Evolutionary conservation across 169 alveolate genomes (phyloP), one percentile per base, ranked within the genome.

Genomic region (Theileria parva): DNA sequence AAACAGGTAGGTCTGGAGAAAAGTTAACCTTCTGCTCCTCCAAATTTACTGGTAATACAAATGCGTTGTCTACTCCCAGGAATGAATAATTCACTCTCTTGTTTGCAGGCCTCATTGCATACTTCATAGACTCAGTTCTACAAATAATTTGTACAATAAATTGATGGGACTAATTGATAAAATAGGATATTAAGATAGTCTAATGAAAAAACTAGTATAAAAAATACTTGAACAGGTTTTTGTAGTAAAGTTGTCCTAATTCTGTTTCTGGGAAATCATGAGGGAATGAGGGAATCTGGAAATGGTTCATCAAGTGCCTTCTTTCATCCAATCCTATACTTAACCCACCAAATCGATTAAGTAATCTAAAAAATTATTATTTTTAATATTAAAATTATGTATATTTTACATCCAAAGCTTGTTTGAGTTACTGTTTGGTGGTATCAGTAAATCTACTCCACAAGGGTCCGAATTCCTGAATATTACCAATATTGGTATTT

Each of bases 201-300:
- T 32, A 1, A 32, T 32, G 37, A 32, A 32, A 32, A 32, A 5
- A 5, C 1, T 32, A 32, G 37, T 32, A 32, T 44, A 13, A 13
- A 67, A 79, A 75, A 21, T 74, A 81, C 89, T 59, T 55, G 57
- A 63, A 72, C 11, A 25, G 23, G 1, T 74, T 79, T 21, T 44
- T 19, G 50, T 27, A 60, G 70, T 71, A 69, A 8, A 6, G 64
- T 44, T 69, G 64, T 27, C 91, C 91, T 4, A 80, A 68, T 17
- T 67, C n/a, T n/a, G 91, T 78, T 21, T 85, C 91, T 17, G 91
- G 91, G 61, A 59, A 85, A 39, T 85, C 91, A 67, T 85, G 85
- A 15, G 91, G 91, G 53, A 85, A 85, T 51, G 78, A 59, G 28
- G 74, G 48, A 64, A 71, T 74, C 9, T 51, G 69, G 60, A 53